Evolutionary conservation across 108 stramenopile genomes (phyloP), one percentile per base, ranked within the genome.

Genomic region (Tribonema minus): DNA sequence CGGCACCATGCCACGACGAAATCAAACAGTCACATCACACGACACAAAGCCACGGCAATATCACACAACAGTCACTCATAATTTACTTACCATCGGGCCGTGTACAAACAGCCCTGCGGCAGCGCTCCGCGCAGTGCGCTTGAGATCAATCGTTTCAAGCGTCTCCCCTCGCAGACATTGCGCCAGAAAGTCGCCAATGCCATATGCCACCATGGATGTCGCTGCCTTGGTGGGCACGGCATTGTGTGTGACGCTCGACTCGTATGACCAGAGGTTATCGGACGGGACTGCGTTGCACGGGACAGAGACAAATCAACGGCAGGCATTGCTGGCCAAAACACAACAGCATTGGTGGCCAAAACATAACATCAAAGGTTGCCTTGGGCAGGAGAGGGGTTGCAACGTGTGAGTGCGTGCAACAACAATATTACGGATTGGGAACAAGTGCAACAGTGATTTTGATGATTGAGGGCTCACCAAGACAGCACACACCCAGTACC

Each of bases 21-120:
- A n/a, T n/a, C n/a, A n/a, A n/a, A n/a, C n/a, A n/a, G n/a, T n/a
- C n/a, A n/a, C n/a, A n/a, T n/a, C n/a, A n/a, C n/a, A n/a, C n/a
- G n/a, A n/a, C n/a, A n/a, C n/a, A n/a, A n/a, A n/a, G n/a, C n/a
- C n/a, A n/a, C n/a, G n/a, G n/a, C n/a, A n/a, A n/a, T n/a, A n/a
- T n/a, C n/a, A n/a, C n/a, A n/a, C n/a, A n/a, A n/a, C n/a, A n/a
- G n/a, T n/a, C n/a, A n/a, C n/a, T n/a, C n/a, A n/a, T n/a, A n/a
- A n/a, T n/a, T n/a, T n/a, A n/a, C n/a, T n/a, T n/a, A n/a, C n/a
- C 72, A 94, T 75, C 2, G 92, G 92, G 6, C 93, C 93, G 80
- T 94, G 93, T 7, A 90, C 91, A 34, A 92, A 74, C 36, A 92
- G 67, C 7, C 93, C 93, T 0, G 93, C 93, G 12, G 85, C n/a